Conservation (phyloP, 192 early-diverging fungal genomes). For the Backusella circina region DNA sequence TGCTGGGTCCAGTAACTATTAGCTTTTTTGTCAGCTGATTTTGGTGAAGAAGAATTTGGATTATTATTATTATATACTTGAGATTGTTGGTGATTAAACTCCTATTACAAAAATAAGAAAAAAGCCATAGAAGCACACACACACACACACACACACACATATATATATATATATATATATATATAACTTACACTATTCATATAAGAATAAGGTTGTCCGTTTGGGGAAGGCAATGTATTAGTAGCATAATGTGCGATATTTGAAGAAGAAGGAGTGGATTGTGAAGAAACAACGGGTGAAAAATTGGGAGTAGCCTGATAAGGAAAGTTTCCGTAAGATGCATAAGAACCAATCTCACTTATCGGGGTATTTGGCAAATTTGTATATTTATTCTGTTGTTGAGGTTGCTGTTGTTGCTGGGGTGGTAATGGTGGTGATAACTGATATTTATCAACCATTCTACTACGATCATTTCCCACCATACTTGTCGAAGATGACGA, state of each 20-base stretch:
- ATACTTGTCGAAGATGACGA: neutral
- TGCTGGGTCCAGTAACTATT: neutral
- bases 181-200: neutral
- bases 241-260: neutral
- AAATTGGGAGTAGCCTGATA: neutral
- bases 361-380: constrained; percentile 15
- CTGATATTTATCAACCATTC: neutral
- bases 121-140: neutral
- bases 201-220: neutral
- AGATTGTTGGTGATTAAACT: neutral
- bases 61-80: neutral
- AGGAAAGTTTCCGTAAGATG: constrained; percentile 7
- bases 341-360: constrained; percentile 3
- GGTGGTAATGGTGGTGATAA: neutral
- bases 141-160: neutral
- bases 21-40: neutral
- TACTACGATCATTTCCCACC: neutral
- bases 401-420: neutral
- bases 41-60: neutral
- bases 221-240: neutral
- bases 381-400: neutral
- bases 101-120: neutral
- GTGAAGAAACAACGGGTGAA: neutral
- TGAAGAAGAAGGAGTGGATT: neutral
- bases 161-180: neutral